Conservation (phyloP, 2,329 filamentous ascomycete genomes). For the Colletotrichum chrysophilum region DNA sequence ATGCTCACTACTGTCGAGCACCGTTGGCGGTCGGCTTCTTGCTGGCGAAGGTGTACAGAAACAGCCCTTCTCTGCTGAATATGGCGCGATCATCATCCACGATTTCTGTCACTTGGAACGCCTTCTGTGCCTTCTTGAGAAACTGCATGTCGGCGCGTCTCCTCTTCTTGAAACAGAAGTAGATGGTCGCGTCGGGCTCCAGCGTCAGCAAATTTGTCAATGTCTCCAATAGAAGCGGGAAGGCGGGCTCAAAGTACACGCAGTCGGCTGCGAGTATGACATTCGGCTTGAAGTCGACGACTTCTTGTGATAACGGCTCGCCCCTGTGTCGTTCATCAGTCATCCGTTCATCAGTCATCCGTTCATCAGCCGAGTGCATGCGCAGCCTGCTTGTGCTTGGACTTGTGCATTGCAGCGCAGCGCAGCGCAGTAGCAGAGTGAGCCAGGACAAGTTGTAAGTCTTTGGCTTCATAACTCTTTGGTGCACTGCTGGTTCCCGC, state of each 20-base stretch:
- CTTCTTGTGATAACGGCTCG: slow-evolving; percentile 58
- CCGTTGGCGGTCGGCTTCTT: slow-evolving; percentile 28
- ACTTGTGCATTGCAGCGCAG: background rate
- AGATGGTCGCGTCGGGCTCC: slow-evolving; percentile 67
- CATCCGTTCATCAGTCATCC: slow-evolving; percentile 1
- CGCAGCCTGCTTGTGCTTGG: background rate
- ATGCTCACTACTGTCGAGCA: background rate
- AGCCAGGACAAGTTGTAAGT: background rate
- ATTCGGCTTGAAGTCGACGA: slow-evolving; percentile 68
- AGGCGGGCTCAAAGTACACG: slow-evolving; percentile 96
- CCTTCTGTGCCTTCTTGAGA: slow-evolving; percentile 72
- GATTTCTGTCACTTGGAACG: slow-evolving; percentile 67
- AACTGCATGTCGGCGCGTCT: slow-evolving; percentile 81
- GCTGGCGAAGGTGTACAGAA: slow-evolving; percentile 63
- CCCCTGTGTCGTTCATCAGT: slow-evolving; percentile 52
- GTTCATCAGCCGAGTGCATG: background rate
- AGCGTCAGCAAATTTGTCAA: slow-evolving; percentile 76
- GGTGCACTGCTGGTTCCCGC: background rate
- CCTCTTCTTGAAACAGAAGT: slow-evolving; percentile 95
- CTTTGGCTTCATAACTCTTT: background rate
- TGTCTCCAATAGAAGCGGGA: slow-evolving; percentile 84
- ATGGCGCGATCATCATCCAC: slow-evolving; percentile 63
- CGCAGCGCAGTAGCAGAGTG: background rate
- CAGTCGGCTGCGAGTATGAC: slow-evolving; percentile 95
- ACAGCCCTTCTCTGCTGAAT: slow-evolving; percentile 63